phyloP scores from a whole-genome alignment of 495 filamentous ascomycete species.

The Annulohypoxylon bovei region DNA sequence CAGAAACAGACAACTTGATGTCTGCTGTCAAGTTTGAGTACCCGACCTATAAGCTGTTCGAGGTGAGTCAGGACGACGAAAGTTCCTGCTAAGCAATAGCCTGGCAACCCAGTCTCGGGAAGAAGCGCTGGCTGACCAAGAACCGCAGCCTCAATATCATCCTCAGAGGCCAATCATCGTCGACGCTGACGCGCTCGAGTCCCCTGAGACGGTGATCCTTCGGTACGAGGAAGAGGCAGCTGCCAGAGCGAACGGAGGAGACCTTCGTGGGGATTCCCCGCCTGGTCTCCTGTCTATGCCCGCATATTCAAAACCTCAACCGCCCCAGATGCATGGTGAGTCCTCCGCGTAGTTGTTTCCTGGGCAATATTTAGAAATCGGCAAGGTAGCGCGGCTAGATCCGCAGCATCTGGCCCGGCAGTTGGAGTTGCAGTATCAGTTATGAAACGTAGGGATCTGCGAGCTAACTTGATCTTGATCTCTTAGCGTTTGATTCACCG shows the following conservation, averaged over 20 bases:
- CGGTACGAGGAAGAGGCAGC: constrained; percentile 59
- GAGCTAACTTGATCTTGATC: constrained; percentile 47
- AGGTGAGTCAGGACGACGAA: constrained; percentile 50
- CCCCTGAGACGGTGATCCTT: constrained; percentile 60
- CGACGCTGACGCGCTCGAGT: constrained; percentile 58
- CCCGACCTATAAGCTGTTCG: constrained; percentile 61
- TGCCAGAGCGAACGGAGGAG: constrained; percentile 57
- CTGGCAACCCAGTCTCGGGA: not conserved
- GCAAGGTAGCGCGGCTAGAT: not conserved
- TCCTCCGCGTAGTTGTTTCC: constrained; percentile 6
- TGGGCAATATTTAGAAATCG: constrained; percentile 24
- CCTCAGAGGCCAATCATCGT: constrained; percentile 60
- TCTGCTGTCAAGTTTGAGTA: constrained; percentile 60
- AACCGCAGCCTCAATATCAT: constrained; percentile 57
- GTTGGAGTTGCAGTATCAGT: not conserved
- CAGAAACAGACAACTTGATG: constrained; percentile 57
- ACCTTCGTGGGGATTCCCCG: constrained; percentile 59
- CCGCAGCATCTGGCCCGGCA: not conserved
- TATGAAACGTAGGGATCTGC: not conserved
- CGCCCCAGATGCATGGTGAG: constrained; percentile 60
- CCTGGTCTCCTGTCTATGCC: constrained; percentile 63
- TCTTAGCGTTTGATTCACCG: constrained; percentile 59
- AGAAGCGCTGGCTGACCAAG: constrained; percentile 14
- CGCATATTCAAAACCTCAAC: constrained; percentile 55
- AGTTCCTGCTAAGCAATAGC: not conserved